Evolutionary conservation across 1,284 basidiomycete genomes (phyloP), one percentile per base, ranked within the genome.

Genomic region (Peniophora sp.): DNA sequence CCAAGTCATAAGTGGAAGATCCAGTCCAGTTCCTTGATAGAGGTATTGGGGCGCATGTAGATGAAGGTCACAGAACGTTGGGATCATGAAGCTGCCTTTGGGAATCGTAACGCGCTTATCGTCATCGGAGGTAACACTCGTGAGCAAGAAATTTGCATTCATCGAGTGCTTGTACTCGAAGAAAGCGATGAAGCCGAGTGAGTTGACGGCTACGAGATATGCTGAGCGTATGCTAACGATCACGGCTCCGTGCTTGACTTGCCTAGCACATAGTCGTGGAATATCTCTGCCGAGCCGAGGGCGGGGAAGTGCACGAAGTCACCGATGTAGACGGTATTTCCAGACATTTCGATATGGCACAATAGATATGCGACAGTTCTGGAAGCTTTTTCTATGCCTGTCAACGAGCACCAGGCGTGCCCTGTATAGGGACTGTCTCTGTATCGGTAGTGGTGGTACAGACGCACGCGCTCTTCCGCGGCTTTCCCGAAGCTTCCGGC

Each of bases 1-100:
- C 91, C 91, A 93, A 60, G 88, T 66, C 82, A 92, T 85, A 35
- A 94, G 68, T 0, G 90, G 87, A 2, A 90, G 74, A 61, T 93
- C 86, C 5, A 92, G 73, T 0, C 90, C 90, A 3, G 82, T 90
- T 2, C 91, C 91, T 54, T 89, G 85, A 55, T 92, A 92, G 36
- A 92, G 72, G 62, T 87, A 92, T 62, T 93, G 91, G 1, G 90
- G 89, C 0, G 89, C 89, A 63, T 94, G 91, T 0, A 92, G 73
- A 62, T 92, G 90, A 9, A 89, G 70, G 63, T 92, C 91, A 56
- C 78, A 79, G 63, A 92, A 94, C 0, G 82, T 80, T 0, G 90
- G 89, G 3, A 89, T 58, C 35, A 93, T 54, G 65, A 92, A 91
- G 43, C 71, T 74, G 20, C 84, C 83, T 2, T n/a, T 41, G 38